Conservation (phyloP, 768 basidiomycete genomes). For the Suillus plorans region DNA sequence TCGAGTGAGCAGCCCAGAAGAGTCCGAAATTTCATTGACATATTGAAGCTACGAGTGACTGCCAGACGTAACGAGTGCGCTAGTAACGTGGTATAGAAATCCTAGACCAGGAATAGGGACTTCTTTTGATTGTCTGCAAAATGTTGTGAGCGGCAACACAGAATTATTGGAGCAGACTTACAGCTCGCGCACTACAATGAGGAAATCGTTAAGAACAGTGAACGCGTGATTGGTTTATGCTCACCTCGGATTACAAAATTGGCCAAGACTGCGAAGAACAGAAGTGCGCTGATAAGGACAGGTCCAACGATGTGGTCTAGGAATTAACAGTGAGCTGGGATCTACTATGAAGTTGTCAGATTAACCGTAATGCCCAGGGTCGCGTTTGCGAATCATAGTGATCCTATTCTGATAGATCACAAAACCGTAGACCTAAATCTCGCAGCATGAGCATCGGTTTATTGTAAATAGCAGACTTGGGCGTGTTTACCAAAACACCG, state of each 20-base stretch:
- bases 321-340: slow-evolving; percentile 5
- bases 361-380: slow-evolving; percentile 87
- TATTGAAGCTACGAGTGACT: not conserved
- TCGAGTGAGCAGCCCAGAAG: not conserved
- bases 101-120: slow-evolving; percentile 30
- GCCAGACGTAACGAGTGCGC: not conserved
- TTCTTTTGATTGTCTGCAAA: slow-evolving; percentile 24
- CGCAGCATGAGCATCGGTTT: not conserved
- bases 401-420: slow-evolving; percentile 83
- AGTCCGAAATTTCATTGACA: not conserved
- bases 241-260: slow-evolving; percentile 88
- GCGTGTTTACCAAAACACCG: slow-evolving; percentile 51
- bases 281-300: slow-evolving; percentile 71
- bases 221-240: slow-evolving; percentile 24
- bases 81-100: slow-evolving; percentile 17
- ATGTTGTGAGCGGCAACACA: not conserved
- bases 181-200: slow-evolving; percentile 56
- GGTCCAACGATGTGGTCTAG: slow-evolving; percentile 84
- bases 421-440: slow-evolving; percentile 77
- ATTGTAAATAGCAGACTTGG: not conserved
- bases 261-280: slow-evolving; percentile 85
- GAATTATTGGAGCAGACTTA: slow-evolving; percentile 27
- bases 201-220: not conserved
- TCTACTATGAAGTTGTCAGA: slow-evolving; percentile 5
- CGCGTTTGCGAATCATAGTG: slow-evolving; percentile 85